Percentiles rank a stretch among this genome's conserved stretches.
phyloP scores from a whole-genome alignment of 176 grass and related monocot species.

The Puccinellia tenuiflora region DNA sequence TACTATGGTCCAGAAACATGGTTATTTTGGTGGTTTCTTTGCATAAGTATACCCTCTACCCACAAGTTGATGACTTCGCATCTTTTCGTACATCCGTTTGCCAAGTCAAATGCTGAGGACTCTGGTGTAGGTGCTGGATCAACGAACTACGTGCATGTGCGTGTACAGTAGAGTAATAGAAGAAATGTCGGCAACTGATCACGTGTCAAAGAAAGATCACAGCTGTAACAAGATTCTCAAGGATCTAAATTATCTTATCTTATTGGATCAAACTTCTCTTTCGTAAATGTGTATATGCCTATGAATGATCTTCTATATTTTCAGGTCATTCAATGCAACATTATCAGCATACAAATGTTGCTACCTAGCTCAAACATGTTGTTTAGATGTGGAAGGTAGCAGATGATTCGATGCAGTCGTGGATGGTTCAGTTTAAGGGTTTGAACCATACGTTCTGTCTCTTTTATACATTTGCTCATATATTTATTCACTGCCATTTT shows the following conservation, averaged over 20 bases:
- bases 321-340: conserved; percentile 52
- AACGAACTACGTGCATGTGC: conserved; percentile 56
- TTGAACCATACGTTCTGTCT: neutral
- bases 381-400: no score
- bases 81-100: conserved; percentile 36
- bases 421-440: conserved; percentile 96
- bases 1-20: no score
- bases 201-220: conserved; percentile 50
- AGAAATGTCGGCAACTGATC: conserved; percentile 55
- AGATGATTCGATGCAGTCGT: conserved; percentile 56
- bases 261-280: neutral
- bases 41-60: neutral
- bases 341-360: conserved; percentile 50
- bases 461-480: neutral
- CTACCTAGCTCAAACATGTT: no score
- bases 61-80: neutral
- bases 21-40: no score
- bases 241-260: conserved; percentile 26
- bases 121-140: conserved; percentile 37
- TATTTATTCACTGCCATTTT: conserved; percentile 27
- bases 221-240: no score
- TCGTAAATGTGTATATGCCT: neutral
- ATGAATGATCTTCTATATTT: neutral
- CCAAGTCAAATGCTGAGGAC: conserved; percentile 51
- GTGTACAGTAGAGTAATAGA: conserved; percentile 50